Evolutionary conservation across 2,329 filamentous ascomycete species (phyloP), one percentile per base, ranked within the genome.

Genomic region (Basipetospora chlamydospora): DNA sequence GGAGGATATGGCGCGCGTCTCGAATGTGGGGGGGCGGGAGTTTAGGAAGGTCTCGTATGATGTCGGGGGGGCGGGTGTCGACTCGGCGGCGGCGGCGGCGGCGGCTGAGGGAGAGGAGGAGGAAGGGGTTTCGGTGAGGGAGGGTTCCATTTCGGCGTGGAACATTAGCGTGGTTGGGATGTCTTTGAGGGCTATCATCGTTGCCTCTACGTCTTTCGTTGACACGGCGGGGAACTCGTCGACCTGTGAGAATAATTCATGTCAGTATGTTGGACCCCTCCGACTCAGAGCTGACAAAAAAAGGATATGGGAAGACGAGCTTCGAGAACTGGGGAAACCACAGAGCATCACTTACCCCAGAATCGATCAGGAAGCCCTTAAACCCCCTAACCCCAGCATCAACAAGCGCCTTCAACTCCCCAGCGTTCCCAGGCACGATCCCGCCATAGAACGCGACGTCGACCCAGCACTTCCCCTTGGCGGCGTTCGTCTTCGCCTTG

Each of bases 391-490:
- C 88, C 37, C 90, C 90, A 28, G 76, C 80, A 39, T 83, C 70
- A 1, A 96, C 81, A 4, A 98, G 66, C 1, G 77, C 78, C 47
- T 83, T 74, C 38, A 98, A 61, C 49, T 96, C 77, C 9, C 70
- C 57, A 3, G 77, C 72, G 52, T 98, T 98, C 2, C 88, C 90
- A 3, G 90, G 90, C 33, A 98, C 77, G 26, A 96, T 76, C 22
- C 90, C 90, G 18, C 90, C 90, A 53, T 96, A 96, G 58, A 98
- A 96, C 21, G 86, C 90, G n/a, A 96, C 87, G 49, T 96, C 90
- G 18, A 96, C 85, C 88, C 88, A 98, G 60, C 88, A 94, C 60
- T 96, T 80, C 23, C 82, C 85, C 42, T 72, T 59, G 28, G 85
- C 85, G 17, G 90, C 90, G 20, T 73, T 70, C 32, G 94, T 66